phyloP scores from a whole-genome alignment of 768 basidiomycete species.

The Lentinula edodes region DNA sequence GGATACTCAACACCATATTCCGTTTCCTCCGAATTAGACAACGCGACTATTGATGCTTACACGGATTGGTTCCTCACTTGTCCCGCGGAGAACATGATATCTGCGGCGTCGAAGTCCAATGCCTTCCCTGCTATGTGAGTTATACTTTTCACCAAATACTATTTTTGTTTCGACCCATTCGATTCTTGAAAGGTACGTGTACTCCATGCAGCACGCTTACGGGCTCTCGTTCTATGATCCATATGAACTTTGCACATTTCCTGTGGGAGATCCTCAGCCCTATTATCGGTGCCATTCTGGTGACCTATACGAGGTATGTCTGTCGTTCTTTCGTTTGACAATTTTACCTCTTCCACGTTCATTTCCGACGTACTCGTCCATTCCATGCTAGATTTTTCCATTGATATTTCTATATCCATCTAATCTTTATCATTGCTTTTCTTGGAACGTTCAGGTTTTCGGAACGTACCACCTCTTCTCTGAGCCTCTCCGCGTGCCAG shows the following conservation, averaged over 20 bases:
- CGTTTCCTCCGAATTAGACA: constrained; percentile 1
- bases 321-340: background rate
- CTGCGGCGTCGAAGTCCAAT: constrained; percentile 7
- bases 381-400: background rate
- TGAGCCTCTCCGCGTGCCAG: constrained; percentile 11
- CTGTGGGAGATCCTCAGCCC: constrained; percentile 11
- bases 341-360: background rate
- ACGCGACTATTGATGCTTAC: constrained; percentile 10
- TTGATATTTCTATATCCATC: background rate
- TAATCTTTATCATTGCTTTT: background rate
- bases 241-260: constrained; percentile 13
- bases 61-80: constrained; percentile 12
- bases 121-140: constrained; percentile 13
- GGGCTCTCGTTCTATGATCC: constrained; percentile 13
- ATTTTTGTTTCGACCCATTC: background rate
- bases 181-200: constrained; percentile 8
- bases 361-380: background rate
- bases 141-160: background rate
- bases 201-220: constrained; percentile 13
- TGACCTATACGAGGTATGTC: constrained; percentile 13
- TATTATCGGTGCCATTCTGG: constrained; percentile 17
- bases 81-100: constrained; percentile 11
- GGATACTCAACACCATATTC: background rate
- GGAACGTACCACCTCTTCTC: constrained; percentile 15
- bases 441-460: constrained; percentile 9